Evolutionary conservation across 2,329 filamentous ascomycete species (phyloP).

Genomic region (Penicillium sp.): DNA sequence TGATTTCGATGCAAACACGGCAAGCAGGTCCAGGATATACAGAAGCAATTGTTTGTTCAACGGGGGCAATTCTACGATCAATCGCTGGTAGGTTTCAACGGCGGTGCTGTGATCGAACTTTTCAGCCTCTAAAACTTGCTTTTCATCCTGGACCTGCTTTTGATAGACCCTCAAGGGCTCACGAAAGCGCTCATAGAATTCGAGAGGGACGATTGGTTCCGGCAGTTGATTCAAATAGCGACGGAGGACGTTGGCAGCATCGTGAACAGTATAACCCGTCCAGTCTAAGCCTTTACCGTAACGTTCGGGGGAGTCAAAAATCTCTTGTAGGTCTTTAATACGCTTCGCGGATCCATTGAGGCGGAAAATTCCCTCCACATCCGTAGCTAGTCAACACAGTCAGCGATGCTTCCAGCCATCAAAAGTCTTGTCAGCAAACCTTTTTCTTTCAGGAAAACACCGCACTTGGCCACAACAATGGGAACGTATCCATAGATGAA

Average conservation of each 20-base stretch:
- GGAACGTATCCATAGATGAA: constrained; percentile 99
- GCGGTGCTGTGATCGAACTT: constrained; percentile 68
- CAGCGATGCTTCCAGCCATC: too few species aligned
- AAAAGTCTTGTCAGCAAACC: constrained; percentile 57
- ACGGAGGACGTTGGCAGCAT: constrained; percentile 92
- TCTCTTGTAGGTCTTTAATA: constrained; percentile 88
- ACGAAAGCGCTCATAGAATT: constrained; percentile 87
- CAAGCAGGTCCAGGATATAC: constrained; percentile 91
- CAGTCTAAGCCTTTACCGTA: constrained; percentile 96
- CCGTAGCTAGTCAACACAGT: constrained; percentile 59
- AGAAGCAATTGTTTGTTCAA: constrained; percentile 89
- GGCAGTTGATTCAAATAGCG: constrained; percentile 94
- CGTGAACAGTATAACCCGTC: constrained; percentile 96
- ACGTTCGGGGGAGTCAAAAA: constrained; percentile 89
- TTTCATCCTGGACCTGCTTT: constrained; percentile 63
- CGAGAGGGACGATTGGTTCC: constrained; percentile 90
- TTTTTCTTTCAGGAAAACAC: constrained; percentile 95
- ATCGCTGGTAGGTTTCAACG: constrained; percentile 74
- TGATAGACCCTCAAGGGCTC: constrained; percentile 69
- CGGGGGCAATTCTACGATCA: constrained; percentile 89
- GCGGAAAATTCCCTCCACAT: constrained; percentile 93
- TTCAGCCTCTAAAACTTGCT: constrained; percentile 63
- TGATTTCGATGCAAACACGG: constrained; percentile 94
- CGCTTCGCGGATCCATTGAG: constrained; percentile 94
- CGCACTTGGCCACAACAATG: constrained; percentile 96